Evolutionary conservation across 352 stramenopile genomes (phyloP).

Genomic region (Phytophthora vignae): DNA sequence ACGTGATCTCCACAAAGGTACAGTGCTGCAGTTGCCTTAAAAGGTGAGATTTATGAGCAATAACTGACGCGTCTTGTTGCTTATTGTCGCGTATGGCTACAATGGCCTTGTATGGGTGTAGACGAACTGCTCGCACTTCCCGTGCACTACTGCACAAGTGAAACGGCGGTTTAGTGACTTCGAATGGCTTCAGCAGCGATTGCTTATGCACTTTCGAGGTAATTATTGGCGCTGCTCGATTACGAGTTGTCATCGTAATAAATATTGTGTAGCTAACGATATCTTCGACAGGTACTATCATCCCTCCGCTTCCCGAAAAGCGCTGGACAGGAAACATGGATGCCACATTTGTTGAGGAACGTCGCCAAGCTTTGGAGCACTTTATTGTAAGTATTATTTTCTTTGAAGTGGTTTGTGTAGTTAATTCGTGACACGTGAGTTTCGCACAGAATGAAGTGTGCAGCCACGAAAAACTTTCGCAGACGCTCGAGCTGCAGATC

Average conservation of each 20-base stretch:
- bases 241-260: neutral
- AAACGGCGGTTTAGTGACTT: slow-evolving; percentile 92
- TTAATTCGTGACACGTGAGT: neutral
- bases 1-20: slow-evolving; percentile 89
- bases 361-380: slow-evolving; percentile 86
- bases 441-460: slow-evolving; percentile 84
- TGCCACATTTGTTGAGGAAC: slow-evolving; percentile 90
- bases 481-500: slow-evolving; percentile 86
- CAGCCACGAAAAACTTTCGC: slow-evolving; percentile 83
- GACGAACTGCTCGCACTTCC: slow-evolving; percentile 76
- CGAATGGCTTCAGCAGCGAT: slow-evolving; percentile 87
- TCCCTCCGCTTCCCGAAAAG: slow-evolving; percentile 90
- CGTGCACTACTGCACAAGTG: slow-evolving; percentile 76
- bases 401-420: neutral
- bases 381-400: slow-evolving; percentile 72
- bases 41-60: neutral
- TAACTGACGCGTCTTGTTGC: neutral
- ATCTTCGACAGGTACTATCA: slow-evolving; percentile 72
- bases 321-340: slow-evolving; percentile 91
- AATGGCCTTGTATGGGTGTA: slow-evolving; percentile 19
- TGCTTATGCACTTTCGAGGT: slow-evolving; percentile 85
- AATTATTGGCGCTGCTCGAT: neutral
- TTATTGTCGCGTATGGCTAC: neutral
- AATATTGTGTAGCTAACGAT: neutral
- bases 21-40: neutral